A percentile compares a stretch with the other conserved stretches of the same genome.
These are phyloP conservation scores for Trifolium repens DNA, from an alignment of 306 rosid species.

Conservation along the genomic window DNA sequence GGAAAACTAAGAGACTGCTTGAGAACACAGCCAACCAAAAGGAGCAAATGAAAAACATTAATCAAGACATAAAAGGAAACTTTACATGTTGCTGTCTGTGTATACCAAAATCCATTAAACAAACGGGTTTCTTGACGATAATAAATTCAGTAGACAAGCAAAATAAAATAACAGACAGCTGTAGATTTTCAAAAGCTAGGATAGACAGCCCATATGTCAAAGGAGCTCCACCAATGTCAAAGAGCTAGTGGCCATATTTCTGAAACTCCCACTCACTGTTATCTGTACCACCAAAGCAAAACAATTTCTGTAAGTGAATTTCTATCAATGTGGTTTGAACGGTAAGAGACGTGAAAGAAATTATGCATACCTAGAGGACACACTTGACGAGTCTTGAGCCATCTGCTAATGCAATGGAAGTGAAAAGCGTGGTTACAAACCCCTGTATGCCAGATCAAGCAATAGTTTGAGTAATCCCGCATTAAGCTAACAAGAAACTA, in stretches of 20 bases:
- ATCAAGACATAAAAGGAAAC: neutral
- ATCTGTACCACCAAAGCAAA: constrained; percentile 52
- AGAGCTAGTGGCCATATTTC: constrained; percentile 86
- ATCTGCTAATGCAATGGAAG: constrained; percentile 62
- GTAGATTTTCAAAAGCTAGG: constrained; percentile 34
- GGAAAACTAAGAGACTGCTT: neutral
- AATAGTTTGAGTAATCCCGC: constrained; percentile 26
- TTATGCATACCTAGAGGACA: constrained; percentile 71
- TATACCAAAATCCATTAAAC: constrained; percentile 22
- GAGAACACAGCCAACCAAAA: neutral
- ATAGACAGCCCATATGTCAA: constrained; percentile 25
- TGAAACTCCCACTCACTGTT: constrained; percentile 98
- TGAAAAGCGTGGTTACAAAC: constrained; percentile 64
- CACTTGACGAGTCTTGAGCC: constrained; percentile 67
- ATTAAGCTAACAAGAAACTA: constrained; percentile 31
- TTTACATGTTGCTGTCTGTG: constrained; percentile 16
- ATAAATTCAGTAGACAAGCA: constrained; percentile 17
- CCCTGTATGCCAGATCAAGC: constrained; percentile 44
- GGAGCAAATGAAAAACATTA: constrained; percentile 5
- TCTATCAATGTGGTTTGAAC: neutral
- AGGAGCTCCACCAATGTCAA: constrained; percentile 22
- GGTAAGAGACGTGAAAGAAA: constrained; percentile 25
- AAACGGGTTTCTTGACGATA: constrained; percentile 25
- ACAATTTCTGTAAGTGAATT: constrained; percentile 10
- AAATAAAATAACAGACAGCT: neutral